A percentile compares a stretch with the other conserved stretches of the same genome.
phyloP scores from a whole-genome alignment of 139 green algal species.

The Tetraselmis striata region DNA sequence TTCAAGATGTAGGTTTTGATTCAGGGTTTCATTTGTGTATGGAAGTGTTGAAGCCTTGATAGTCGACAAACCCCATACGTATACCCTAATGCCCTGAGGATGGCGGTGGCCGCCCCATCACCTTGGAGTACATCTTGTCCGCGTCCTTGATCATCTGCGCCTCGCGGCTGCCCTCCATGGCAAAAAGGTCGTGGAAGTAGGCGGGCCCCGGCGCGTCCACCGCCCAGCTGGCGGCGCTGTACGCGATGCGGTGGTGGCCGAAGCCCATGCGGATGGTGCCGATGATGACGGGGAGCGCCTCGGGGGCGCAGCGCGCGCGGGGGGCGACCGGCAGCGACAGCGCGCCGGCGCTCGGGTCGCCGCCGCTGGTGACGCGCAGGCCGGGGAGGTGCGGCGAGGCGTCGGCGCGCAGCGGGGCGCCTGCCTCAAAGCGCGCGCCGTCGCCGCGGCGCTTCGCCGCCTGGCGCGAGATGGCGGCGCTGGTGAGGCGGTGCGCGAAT shows the following conservation, averaged over 20 bases:
- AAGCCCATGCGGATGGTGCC: constrained; percentile 16
- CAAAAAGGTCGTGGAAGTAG: constrained; percentile 11
- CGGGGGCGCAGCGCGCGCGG: no score
- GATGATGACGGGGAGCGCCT: background rate
- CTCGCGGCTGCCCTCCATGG: background rate
- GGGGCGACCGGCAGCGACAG: background rate
- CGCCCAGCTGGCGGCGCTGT: background rate
- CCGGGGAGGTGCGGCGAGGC: background rate
- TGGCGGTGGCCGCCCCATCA: no score
- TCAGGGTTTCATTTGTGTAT: no score
- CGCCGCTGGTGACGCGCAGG: background rate
- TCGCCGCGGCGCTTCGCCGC: background rate
- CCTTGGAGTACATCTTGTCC: constrained; percentile 14
- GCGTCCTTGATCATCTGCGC: constrained; percentile 2
- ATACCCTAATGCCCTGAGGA: no score
- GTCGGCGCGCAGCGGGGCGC: background rate
- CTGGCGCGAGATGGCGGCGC: background rate
- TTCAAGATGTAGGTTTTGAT: no score
- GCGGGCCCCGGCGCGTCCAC: background rate
- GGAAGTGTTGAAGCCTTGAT: no score
- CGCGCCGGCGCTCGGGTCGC: background rate
- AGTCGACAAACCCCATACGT: no score
- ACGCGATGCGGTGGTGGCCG: constrained; percentile 8
- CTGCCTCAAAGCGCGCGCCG: background rate
- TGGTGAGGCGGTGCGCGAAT: background rate